phyloP scores from a whole-genome alignment of 2,329 filamentous ascomycete genomes.

The Epichloe hybrida region DNA sequence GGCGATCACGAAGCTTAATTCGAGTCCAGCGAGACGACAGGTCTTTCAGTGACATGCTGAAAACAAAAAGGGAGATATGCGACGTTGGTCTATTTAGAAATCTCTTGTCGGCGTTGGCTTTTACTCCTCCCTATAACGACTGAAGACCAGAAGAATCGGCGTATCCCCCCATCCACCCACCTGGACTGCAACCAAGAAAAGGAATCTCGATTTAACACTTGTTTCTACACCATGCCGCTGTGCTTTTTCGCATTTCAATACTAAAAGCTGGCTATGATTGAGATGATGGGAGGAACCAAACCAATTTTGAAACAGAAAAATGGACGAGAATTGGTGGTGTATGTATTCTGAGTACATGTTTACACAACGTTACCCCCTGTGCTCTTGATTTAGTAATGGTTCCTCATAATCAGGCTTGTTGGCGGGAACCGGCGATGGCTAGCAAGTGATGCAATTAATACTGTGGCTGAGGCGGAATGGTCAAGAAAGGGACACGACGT shows the following conservation, averaged over 20 bases:
- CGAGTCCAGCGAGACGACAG: slow-evolving; percentile 14
- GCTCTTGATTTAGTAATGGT: slow-evolving; percentile 3
- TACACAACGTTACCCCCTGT: not conserved
- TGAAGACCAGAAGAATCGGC: slow-evolving; percentile 29
- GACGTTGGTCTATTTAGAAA: slow-evolving; percentile 29
- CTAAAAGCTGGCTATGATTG: slow-evolving; percentile 15
- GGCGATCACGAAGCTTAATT: slow-evolving; percentile 39
- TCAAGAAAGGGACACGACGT: slow-evolving; percentile 4
- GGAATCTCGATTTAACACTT: slow-evolving; percentile 15
- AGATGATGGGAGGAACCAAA: slow-evolving; percentile 18
- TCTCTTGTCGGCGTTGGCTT: slow-evolving; percentile 35
- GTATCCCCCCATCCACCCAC: slow-evolving; percentile 20
- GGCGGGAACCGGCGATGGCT: slow-evolving; percentile 6
- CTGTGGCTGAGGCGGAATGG: slow-evolving; percentile 5
- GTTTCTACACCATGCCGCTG: slow-evolving; percentile 19
- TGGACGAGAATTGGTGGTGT: slow-evolving; percentile 8
- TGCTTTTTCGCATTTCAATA: slow-evolving; percentile 17
- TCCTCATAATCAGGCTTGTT: not conserved
- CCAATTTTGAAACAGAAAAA: slow-evolving; percentile 1
- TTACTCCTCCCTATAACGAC: slow-evolving; percentile 20
- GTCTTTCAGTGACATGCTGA: slow-evolving; percentile 19
- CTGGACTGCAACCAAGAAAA: slow-evolving; percentile 21
- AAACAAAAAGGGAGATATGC: slow-evolving; percentile 18
- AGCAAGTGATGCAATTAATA: slow-evolving; percentile 8
- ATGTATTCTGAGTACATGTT: slow-evolving; percentile 2